A percentile compares a stretch with the other conserved stretches of the same genome.
Evolutionary conservation across 2,329 filamentous ascomycete genomes (phyloP).

Genomic region (Ophiostoma fasciatum): DNA sequence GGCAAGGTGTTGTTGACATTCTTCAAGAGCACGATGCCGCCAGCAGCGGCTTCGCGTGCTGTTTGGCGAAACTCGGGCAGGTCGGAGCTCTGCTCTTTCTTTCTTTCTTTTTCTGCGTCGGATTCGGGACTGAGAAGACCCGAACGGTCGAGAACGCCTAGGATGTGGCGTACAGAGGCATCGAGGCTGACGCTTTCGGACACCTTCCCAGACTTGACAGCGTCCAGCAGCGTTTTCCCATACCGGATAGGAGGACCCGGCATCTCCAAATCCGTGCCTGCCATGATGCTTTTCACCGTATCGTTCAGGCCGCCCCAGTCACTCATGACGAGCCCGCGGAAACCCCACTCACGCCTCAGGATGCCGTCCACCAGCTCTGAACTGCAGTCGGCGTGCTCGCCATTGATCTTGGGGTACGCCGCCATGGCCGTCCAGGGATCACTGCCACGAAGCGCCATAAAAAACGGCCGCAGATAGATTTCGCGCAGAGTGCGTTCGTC

Average conservation of each 20-base stretch:
- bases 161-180: conserved; percentile 1
- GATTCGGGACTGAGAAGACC: conserved; percentile 2
- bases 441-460: conserved; percentile 53
- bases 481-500: conserved; percentile 52
- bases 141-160: conserved; percentile 1
- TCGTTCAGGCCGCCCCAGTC: conserved; percentile 23
- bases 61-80: conserved; percentile 10
- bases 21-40: conserved; percentile 14
- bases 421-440: conserved; percentile 57
- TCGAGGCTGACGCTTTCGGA: conserved; percentile 3
- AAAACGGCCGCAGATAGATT: conserved; percentile 57
- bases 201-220: conserved; percentile 3
- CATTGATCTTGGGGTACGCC: conserved; percentile 53
- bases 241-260: conserved; percentile 16
- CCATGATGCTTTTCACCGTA: conserved; percentile 12
- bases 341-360: conserved; percentile 44
- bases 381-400: conserved; percentile 44
- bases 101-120: background rate
- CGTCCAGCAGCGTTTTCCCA: conserved; percentile 8
- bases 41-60: conserved; percentile 11
- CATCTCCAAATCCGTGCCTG: conserved; percentile 21
- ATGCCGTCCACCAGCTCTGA: conserved; percentile 37
- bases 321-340: conserved; percentile 43
- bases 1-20: conserved; percentile 14
- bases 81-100: conserved; percentile 9